phyloP scores from a whole-genome alignment of 1,139 yeast species.

The Hemisphaericaspora subhashii region DNA sequence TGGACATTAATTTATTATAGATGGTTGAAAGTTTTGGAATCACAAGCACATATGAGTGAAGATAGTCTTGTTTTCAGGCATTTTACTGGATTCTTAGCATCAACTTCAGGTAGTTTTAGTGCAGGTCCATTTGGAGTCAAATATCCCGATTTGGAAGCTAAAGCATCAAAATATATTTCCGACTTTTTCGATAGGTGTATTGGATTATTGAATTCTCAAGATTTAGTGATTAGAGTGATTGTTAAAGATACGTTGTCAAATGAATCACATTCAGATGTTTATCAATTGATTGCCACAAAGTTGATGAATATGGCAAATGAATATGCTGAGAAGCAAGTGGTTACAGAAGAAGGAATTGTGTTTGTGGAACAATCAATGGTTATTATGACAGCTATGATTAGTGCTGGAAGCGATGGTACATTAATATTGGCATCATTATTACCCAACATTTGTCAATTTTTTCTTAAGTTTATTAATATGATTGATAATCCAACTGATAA shows the following conservation, averaged over 20 bases:
- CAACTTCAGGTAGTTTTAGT: slow-evolving; percentile 57
- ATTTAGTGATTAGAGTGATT: slow-evolving; percentile 50
- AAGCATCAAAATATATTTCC: slow-evolving; percentile 31
- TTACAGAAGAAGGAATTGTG: slow-evolving; percentile 32
- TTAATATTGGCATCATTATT: slow-evolving; percentile 35
- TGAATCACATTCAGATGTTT: slow-evolving; percentile 49
- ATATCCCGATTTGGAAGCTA: slow-evolving; percentile 26
- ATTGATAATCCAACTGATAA: slow-evolving; percentile 36
- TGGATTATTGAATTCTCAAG: slow-evolving; percentile 47
- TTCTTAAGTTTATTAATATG: slow-evolving; percentile 35
- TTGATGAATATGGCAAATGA: slow-evolving; percentile 26
- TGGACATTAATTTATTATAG: slow-evolving; percentile 62
- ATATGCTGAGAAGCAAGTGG: slow-evolving; percentile 26
- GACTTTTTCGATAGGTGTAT: slow-evolving; percentile 54
- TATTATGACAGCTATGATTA: slow-evolving; percentile 39
- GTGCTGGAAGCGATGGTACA: slow-evolving; percentile 38
- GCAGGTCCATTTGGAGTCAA: slow-evolving; percentile 26
- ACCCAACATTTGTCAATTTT: slow-evolving; percentile 32
- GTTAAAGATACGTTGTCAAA: slow-evolving; percentile 44
- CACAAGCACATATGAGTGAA: slow-evolving; percentile 24
- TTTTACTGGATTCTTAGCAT: slow-evolving; percentile 61
- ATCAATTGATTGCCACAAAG: slow-evolving; percentile 36
- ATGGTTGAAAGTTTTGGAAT: slow-evolving; percentile 44
- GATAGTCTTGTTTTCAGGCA: slow-evolving; percentile 53
- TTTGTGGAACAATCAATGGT: slow-evolving; percentile 42